Evolutionary conservation across 371 early-diverging fungal genomes (phyloP).

Genomic region (Nematocida ironsii): DNA sequence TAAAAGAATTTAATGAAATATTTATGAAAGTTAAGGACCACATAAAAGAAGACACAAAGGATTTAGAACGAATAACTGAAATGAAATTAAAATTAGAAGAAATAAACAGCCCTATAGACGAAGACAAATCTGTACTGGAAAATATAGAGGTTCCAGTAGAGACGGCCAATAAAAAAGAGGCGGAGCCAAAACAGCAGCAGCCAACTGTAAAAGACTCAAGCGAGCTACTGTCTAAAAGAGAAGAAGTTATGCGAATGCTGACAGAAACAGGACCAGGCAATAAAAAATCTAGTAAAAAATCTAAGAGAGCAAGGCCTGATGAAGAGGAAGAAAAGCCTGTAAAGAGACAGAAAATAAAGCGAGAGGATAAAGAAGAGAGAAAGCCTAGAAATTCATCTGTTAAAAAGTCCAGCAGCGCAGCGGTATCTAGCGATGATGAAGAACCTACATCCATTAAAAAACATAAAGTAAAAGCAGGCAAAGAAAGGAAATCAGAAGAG

Average conservation of each 20-base stretch:
- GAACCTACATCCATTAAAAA: background rate
- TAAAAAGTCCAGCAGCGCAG: background rate
- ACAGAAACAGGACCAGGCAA: background rate
- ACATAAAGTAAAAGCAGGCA: background rate
- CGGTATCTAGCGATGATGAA: no score
- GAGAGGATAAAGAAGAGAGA: background rate
- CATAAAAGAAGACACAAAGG: background rate
- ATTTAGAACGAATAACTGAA: background rate
- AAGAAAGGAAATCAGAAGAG: conserved; percentile 12
- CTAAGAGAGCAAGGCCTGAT: background rate
- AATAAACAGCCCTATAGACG: background rate
- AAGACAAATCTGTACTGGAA: background rate
- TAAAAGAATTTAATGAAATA: background rate
- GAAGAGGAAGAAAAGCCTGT: conserved; percentile 13
- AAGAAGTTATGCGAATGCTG: conserved; percentile 37
- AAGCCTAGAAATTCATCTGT: background rate
- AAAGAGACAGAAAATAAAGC: conserved; percentile 1
- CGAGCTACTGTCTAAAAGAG: conserved; percentile 11
- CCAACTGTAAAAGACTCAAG: background rate
- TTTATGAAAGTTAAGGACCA: background rate
- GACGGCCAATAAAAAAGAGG: background rate
- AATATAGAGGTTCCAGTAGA: background rate
- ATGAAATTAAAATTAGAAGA: conserved; percentile 13
- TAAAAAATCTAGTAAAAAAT: background rate
- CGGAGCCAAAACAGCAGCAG: background rate